Percentiles rank a stretch among this genome's conserved stretches.
Evolutionary conservation across 345 rosid species (phyloP).

Genomic region (Brassica carinata): DNA sequence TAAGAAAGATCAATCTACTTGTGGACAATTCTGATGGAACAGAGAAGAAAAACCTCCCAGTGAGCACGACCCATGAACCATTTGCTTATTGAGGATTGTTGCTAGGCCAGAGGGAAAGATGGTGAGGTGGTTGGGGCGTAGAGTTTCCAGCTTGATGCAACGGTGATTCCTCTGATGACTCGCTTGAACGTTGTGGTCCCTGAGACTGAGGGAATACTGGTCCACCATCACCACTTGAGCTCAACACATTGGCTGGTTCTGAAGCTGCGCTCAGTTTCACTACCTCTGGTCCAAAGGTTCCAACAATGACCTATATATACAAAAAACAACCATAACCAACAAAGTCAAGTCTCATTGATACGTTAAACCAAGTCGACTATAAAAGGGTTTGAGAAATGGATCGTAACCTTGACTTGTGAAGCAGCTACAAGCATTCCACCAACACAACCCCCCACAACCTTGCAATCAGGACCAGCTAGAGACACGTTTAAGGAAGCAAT

Average conservation of each 20-base stretch:
- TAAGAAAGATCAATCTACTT: constrained; percentile 38
- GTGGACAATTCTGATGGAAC: constrained; percentile 20
- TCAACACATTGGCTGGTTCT: constrained; percentile 56
- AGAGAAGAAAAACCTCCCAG: constrained; percentile 29
- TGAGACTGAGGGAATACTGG: constrained; percentile 68
- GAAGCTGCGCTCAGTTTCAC: constrained; percentile 44
- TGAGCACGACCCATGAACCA: neutral
- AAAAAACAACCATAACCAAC: neutral
- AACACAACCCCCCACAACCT: constrained; percentile 82
- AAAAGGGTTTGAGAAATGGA: neutral
- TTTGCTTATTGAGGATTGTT: constrained; percentile 29
- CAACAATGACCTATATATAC: constrained; percentile 65
- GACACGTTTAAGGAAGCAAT: constrained; percentile 73
- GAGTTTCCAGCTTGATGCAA: constrained; percentile 21
- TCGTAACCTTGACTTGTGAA: constrained; percentile 75
- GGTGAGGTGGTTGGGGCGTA: constrained; percentile 24
- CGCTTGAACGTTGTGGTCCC: constrained; percentile 62
- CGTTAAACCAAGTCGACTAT: neutral
- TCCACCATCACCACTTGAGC: constrained; percentile 52
- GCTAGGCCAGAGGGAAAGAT: constrained; percentile 27
- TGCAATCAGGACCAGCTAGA: constrained; percentile 82
- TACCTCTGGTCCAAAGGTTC: constrained; percentile 78
- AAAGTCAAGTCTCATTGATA: neutral
- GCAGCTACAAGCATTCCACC: constrained; percentile 87
- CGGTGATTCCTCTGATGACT: constrained; percentile 60